Percentiles rank a stretch among this genome's conserved stretches.
Conservation (phyloP, 805 yeast species). For the Yarrowia sp. region DNA sequence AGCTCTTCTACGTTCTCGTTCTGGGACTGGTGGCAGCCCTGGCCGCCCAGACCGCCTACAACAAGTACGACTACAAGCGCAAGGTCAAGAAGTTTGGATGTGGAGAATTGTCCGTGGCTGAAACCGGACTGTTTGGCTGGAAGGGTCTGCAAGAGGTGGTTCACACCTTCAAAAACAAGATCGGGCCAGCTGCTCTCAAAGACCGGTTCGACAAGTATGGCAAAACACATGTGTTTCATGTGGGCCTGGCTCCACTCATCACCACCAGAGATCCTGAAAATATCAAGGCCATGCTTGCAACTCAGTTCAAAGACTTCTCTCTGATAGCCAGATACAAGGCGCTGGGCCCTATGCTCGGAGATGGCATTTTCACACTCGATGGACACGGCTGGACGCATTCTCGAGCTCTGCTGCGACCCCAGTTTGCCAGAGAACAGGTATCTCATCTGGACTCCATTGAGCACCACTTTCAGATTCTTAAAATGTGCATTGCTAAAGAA, state of each 20-base stretch:
- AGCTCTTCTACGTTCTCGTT: background rate
- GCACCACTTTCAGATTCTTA: constrained; percentile 45
- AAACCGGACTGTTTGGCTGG: constrained; percentile 17
- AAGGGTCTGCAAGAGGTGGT: background rate
- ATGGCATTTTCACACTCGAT: constrained; percentile 51
- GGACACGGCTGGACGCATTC: constrained; percentile 53
- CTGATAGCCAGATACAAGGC: constrained; percentile 46
- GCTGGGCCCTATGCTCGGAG: constrained; percentile 48
- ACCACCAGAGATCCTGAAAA: constrained; percentile 49
- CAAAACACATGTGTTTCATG: background rate
- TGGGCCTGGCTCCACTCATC: constrained; percentile 22
- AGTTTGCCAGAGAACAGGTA: constrained; percentile 50
- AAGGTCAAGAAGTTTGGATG: constrained; percentile 9
- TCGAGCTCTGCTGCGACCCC: constrained; percentile 51
- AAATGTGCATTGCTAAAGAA: constrained; percentile 25
- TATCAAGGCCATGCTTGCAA: constrained; percentile 48
- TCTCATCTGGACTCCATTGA: constrained; percentile 46
- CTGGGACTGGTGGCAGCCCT: background rate
- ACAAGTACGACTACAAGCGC: background rate
- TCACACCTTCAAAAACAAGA: background rate
- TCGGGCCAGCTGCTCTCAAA: background rate
- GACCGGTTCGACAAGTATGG: constrained; percentile 7
- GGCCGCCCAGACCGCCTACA: constrained; percentile 10
- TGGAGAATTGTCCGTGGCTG: background rate
- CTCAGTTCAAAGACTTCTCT: constrained; percentile 48